Evolutionary conservation across 768 basidiomycete species (phyloP), one percentile per base, ranked within the genome.

Genomic region (Lentinula edodes): DNA sequence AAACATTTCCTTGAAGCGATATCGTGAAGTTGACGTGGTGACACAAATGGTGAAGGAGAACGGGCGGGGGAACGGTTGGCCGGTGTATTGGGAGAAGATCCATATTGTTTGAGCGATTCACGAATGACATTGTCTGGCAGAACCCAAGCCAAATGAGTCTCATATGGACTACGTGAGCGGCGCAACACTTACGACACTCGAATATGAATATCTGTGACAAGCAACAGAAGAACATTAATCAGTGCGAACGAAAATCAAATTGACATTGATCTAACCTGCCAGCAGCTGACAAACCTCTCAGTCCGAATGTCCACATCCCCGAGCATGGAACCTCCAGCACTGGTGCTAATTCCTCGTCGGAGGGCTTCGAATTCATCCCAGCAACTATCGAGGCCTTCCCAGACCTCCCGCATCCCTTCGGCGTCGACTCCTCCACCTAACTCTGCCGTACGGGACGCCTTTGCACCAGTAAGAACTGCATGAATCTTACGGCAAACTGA

Each of bases 361-460:
- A 95, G 75, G 7, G 73, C 71, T 43, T 93, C 91, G 54, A 97
- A 87, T 46, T 93, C 91, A 39, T 89, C 82, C 93, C 93, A 95
- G 66, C 86, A 91, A 45, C 75, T 76, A 63, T 93, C 91, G 9
- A 97, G 83, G 34, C 83, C 82, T 34, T 88, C 84, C 95, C 94
- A 98, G n/a, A 92, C 87, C 62, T 88, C 83, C 28, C 84, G 78
- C 73, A 98, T 80, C 2, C 80, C 79, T 39, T 82, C 78, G 34
- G 83, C 85, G 66, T 90, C 85, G 28, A 63, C n/a, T 4, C 66
- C 73, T 35, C 79, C 76, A 51, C 83, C 78, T 8, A 83, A 76
- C 52, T 82, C 80, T 1, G 77, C 78, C 35, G 78, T 75, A 28
- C 80, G 81, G n/a, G 82, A 80, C 9, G 93, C 93, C 64, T 84